phyloP scores from a whole-genome alignment of 1,139 yeast species.

The Debaryomyces coudertii region DNA sequence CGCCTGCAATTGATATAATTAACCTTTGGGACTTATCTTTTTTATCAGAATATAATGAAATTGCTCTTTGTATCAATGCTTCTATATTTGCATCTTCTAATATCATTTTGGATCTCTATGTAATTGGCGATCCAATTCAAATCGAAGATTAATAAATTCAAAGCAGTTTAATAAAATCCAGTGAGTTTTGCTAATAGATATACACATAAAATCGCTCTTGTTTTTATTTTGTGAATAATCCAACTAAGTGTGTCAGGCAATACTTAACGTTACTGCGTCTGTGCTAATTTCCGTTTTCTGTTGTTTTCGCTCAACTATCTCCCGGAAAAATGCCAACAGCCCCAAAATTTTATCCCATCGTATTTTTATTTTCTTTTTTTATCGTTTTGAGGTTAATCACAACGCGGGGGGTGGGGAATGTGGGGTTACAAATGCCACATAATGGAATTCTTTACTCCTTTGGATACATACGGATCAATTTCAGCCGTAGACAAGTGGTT shows the following conservation, averaged over 20 bases:
- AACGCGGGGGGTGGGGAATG: conserved; percentile 3
- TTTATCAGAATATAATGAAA: background rate
- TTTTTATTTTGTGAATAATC: background rate
- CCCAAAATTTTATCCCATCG: background rate
- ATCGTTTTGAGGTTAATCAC: too few species aligned
- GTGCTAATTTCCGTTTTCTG: background rate
- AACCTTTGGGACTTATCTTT: conserved; percentile 9
- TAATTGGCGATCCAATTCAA: too few species aligned
- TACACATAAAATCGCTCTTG: too few species aligned
- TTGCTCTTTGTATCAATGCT: conserved; percentile 4
- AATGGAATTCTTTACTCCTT: background rate
- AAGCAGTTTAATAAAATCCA: too few species aligned
- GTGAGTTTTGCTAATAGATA: too few species aligned
- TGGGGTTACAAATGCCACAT: background rate
- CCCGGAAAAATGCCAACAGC: background rate
- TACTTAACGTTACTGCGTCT: background rate
- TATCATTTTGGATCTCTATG: background rate
- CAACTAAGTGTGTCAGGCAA: background rate
- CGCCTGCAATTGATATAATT: conserved; percentile 24
- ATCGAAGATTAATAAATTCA: too few species aligned
- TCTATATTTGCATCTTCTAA: conserved; percentile 1
- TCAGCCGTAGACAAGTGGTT: background rate
- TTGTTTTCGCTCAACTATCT: background rate
- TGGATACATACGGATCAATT: conserved; percentile 2
- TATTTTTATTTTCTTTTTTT: background rate